A percentile compares a stretch with the other conserved stretches of the same genome.
phyloP scores from a whole-genome alignment of 495 filamentous ascomycete species.

The Aspergillus baeticus region DNA sequence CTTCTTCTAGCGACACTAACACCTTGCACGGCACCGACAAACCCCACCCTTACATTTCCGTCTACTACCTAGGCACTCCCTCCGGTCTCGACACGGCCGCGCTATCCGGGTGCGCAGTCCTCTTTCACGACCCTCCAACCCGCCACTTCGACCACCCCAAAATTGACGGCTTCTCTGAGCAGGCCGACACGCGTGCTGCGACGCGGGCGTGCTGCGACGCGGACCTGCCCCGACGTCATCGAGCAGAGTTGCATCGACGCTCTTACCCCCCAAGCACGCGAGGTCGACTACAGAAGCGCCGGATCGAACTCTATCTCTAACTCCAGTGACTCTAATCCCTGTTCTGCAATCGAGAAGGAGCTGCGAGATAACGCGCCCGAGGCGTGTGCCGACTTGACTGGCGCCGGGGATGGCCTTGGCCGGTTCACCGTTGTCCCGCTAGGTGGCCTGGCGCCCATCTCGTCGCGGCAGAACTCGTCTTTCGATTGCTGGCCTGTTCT shows the following conservation, averaged over 20 bases:
- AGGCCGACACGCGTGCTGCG: constrained; percentile 8
- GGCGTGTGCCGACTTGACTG: constrained; percentile 7
- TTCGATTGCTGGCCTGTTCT: constrained; percentile 16
- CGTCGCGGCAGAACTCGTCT: constrained; percentile 4
- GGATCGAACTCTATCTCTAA: too few relatives aligned
- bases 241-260: constrained; percentile 13
- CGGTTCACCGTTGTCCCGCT: constrained; percentile 12
- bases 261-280: constrained; percentile 5
- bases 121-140: constrained; percentile 14
- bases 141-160: background rate
- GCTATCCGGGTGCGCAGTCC: constrained; percentile 10
- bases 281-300: background rate
- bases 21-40: background rate
- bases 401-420: constrained; percentile 6
- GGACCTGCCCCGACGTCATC: constrained; percentile 21
- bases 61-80: constrained; percentile 15
- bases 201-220: constrained; percentile 17
- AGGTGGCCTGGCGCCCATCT: background rate
- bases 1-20: background rate
- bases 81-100: background rate
- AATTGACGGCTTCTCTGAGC: background rate
- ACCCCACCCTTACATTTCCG: constrained; percentile 9
- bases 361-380: background rate
- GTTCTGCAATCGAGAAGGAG: background rate
- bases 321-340: background rate